These are phyloP conservation scores for Aspergillus kassunensis DNA, from an alignment of 495 filamentous ascomycete species.

Conservation along the genomic window DNA sequence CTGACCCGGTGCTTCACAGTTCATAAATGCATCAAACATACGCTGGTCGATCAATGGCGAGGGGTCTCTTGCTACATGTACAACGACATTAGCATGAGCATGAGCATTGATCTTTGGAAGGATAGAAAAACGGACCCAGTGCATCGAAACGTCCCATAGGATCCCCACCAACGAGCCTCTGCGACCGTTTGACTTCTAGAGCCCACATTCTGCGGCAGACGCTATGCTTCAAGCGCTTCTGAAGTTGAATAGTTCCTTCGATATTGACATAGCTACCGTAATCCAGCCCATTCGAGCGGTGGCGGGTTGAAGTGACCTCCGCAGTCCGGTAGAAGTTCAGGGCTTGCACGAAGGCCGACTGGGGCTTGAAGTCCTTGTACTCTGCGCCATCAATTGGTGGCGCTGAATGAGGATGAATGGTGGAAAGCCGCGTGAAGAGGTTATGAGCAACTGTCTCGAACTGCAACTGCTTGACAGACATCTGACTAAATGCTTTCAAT, in stretches of 20 bases:
- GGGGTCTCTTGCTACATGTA: constrained; percentile 26
- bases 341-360: constrained; percentile 36
- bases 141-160: constrained; percentile 32
- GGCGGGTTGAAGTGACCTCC: constrained; percentile 29
- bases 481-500: constrained; percentile 47
- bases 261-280: constrained; percentile 38
- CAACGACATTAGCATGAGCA: constrained; percentile 5
- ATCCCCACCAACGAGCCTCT: constrained; percentile 40
- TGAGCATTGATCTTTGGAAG: background rate
- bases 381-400: constrained; percentile 39
- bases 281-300: constrained; percentile 32
- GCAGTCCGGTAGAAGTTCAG: constrained; percentile 40
- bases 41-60: constrained; percentile 31
- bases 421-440: constrained; percentile 54
- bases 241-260: constrained; percentile 38
- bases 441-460: constrained; percentile 56
- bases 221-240: constrained; percentile 34
- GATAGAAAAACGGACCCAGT: constrained; percentile 32
- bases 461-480: constrained; percentile 60
- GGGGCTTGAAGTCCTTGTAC: constrained; percentile 42
- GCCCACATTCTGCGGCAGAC: constrained; percentile 41
- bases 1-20: constrained; percentile 37
- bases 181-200: constrained; percentile 36
- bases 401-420: constrained; percentile 48
- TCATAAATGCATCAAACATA: constrained; percentile 41